A percentile compares a stretch with the other conserved stretches of the same genome.
These are phyloP conservation scores for Pseudonitzschia multistriata DNA, from an alignment of 108 stramenopile species.

Conservation along the genomic window DNA sequence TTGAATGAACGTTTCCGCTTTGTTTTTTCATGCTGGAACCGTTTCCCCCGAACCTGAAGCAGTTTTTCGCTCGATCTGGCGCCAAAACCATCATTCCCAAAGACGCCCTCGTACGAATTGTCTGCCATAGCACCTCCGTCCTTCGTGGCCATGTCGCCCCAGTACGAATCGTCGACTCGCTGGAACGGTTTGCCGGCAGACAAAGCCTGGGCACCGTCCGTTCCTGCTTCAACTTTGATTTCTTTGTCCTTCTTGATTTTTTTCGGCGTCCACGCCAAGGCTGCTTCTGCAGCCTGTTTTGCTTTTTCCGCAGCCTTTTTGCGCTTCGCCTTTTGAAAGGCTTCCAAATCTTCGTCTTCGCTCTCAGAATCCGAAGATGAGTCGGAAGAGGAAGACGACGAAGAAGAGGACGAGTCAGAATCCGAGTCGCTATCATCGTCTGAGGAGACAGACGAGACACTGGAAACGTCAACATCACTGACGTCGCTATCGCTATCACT, in stretches of 20 bases:
- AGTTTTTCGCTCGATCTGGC: slow-evolving; percentile 91
- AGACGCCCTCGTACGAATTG: slow-evolving; percentile 90
- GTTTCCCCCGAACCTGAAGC: slow-evolving; percentile 92
- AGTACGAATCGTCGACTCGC: slow-evolving; percentile 90
- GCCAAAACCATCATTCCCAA: slow-evolving; percentile 95
- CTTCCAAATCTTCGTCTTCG: slow-evolving; percentile 43
- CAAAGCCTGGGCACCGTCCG: slow-evolving; percentile 88
- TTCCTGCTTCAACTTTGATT: slow-evolving; percentile 57
- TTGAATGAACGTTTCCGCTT: slow-evolving; percentile 96
- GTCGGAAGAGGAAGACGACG: slow-evolving; percentile 39
- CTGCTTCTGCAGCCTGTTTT: slow-evolving; percentile 83
- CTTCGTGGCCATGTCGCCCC: slow-evolving; percentile 87
- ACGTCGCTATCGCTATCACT: slow-evolving; percentile 54
- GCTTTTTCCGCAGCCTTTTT: slow-evolving; percentile 57
- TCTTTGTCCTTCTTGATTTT: slow-evolving; percentile 42
- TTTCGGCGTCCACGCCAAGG: slow-evolving; percentile 73
- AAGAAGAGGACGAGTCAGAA: slow-evolving; percentile 15
- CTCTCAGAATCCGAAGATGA: slow-evolving; percentile 22
- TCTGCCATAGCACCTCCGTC: slow-evolving; percentile 92
- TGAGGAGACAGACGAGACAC: slow-evolving; percentile 74
- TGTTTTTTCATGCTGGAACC: slow-evolving; percentile 99
- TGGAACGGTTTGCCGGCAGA: slow-evolving; percentile 89
- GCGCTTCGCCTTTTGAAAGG: slow-evolving; percentile 42
- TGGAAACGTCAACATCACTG: slow-evolving; percentile 86
- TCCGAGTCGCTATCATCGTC: slow-evolving; percentile 52